Base-by-base conservation (phyloP, 768 basidiomycete species). In the Arthromyces matolae region DNA sequence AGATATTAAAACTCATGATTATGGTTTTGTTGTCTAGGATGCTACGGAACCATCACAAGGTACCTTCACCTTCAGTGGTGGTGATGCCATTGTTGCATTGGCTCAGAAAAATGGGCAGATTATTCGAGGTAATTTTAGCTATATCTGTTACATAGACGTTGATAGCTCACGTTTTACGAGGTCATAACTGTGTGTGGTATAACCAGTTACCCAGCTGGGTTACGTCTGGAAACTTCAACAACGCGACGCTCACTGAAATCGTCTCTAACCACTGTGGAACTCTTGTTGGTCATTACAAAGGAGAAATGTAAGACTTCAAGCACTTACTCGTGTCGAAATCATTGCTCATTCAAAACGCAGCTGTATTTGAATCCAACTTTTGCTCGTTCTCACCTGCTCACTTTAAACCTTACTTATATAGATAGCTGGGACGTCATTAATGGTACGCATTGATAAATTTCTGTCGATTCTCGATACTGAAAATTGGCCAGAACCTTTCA, bases 151-250 rank as follows among this genome's bases (percentile, higher is more conserved):
- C 16, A 27, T n/a, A n/a, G n/a, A n/a, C n/a, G n/a, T n/a, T n/a
- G n/a, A 25, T 27, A 10, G 7, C 13, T 5, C 18, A 45, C n/a
- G n/a, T 24, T 45, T 16, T 44, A 32, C 16, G 22, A 72, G 71
- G 77, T 16, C 71, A 77, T 52, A 76, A 67, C 50, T 73, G 71
- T 32, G 75, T 78, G 25, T 78, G 76, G 76, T 64, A 80, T 60
- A 76, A 65, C 39, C 79, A 81, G 57, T 66, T 80, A 8, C 74
- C 77, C 9, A 63, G 59, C 60, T 79, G 77, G 77, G 76, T 80
- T 6, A 63, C 68, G 1, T 56, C 66, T 38, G 72, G 71, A 16
- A 63, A 61, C 41, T 78, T 75, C 56, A 67, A 70, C 47, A 68
- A 70, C 19, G 63, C 63, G 0, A 70, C 70, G 7, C 63, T 79